Percentiles rank a stretch among this genome's conserved stretches.
Evolutionary conservation across 371 early-diverging fungal species (phyloP).

Genomic region (Circinella minor): DNA sequence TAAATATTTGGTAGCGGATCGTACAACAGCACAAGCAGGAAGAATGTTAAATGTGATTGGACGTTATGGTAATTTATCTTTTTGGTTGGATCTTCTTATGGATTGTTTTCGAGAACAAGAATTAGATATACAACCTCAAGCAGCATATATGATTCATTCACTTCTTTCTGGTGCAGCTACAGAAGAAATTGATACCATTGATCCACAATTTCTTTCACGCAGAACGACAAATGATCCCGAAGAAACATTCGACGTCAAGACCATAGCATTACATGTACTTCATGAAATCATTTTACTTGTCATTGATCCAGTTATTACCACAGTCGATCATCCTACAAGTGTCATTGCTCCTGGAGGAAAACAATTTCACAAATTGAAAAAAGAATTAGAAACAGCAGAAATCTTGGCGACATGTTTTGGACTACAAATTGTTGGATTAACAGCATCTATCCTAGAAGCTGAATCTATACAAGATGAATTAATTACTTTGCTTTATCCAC

Average conservation of each 20-base stretch:
- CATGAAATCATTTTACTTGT: slow-evolving; percentile 27
- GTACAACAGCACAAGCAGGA: slow-evolving; percentile 27
- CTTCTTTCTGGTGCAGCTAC: slow-evolving; percentile 45
- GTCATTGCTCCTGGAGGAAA: neutral
- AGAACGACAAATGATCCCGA: neutral
- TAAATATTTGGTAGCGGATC: slow-evolving; percentile 44
- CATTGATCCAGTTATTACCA: slow-evolving; percentile 6
- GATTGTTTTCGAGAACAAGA: slow-evolving; percentile 33
- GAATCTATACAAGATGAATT: slow-evolving; percentile 41
- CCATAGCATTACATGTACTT: slow-evolving; percentile 24
- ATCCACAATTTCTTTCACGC: neutral
- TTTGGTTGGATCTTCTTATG: slow-evolving; percentile 54
- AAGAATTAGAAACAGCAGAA: slow-evolving; percentile 17
- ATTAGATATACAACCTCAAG: slow-evolving; percentile 42
- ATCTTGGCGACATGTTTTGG: slow-evolving; percentile 37
- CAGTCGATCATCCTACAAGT: neutral
- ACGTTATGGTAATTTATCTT: slow-evolving; percentile 40
- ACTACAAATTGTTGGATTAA: slow-evolving; percentile 35
- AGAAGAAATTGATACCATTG: slow-evolving; percentile 20
- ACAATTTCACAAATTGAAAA: neutral
- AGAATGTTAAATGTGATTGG: slow-evolving; percentile 56
- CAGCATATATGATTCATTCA: slow-evolving; percentile 51
- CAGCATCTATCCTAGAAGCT: slow-evolving; percentile 25
- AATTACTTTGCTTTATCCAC: slow-evolving; percentile 60
- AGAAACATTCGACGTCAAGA: slow-evolving; percentile 1